A percentile compares a stretch with the other conserved stretches of the same genome.
These are phyloP conservation scores for Elsinoe australis DNA, from an alignment of 2,329 filamentous ascomycete species.

Conservation along the genomic window DNA sequence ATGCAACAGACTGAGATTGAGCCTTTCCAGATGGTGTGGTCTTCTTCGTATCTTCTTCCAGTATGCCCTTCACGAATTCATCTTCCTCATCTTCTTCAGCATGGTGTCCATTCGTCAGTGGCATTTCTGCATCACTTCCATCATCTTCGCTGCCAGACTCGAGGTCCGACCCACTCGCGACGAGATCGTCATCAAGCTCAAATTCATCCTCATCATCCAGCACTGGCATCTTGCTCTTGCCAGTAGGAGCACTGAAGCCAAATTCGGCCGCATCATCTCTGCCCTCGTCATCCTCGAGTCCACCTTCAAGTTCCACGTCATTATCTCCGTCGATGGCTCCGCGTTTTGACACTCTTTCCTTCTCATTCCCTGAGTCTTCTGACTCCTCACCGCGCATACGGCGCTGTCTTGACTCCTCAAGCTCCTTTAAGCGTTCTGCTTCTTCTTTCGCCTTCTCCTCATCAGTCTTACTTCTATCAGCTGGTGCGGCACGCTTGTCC, in stretches of 20 bases:
- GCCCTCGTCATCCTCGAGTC: conserved; percentile 29
- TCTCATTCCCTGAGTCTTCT: conserved; percentile 44
- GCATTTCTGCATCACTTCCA: conserved; percentile 28
- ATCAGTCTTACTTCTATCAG: conserved; percentile 81
- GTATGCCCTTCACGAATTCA: conserved; percentile 41
- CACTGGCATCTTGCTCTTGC: conserved; percentile 37
- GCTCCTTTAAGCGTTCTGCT: conserved; percentile 63
- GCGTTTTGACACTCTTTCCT: conserved; percentile 59
- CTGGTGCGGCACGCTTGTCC: conserved; percentile 77
- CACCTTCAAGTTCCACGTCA: conserved; percentile 32
- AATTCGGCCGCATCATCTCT: conserved; percentile 54
- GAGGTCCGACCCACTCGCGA: conserved; percentile 66
- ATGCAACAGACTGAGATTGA: conserved; percentile 54
- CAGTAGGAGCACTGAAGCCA: conserved; percentile 54
- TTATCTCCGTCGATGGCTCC: conserved; percentile 33
- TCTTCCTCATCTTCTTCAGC: conserved; percentile 38
- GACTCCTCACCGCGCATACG: conserved; percentile 82
- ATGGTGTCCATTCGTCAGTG: conserved; percentile 34
- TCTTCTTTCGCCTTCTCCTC: conserved; percentile 77
- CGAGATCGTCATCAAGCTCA: conserved; percentile 76
- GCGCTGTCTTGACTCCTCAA: conserved; percentile 73
- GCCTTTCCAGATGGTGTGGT: conserved; percentile 30
- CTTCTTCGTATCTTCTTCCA: conserved; percentile 24
- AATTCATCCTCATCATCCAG: conserved; percentile 96
- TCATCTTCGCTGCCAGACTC: conserved; percentile 30